Evolutionary conservation across 176 grass and related monocot genomes (phyloP).

Genomic region (Oryza rufipogon): DNA sequence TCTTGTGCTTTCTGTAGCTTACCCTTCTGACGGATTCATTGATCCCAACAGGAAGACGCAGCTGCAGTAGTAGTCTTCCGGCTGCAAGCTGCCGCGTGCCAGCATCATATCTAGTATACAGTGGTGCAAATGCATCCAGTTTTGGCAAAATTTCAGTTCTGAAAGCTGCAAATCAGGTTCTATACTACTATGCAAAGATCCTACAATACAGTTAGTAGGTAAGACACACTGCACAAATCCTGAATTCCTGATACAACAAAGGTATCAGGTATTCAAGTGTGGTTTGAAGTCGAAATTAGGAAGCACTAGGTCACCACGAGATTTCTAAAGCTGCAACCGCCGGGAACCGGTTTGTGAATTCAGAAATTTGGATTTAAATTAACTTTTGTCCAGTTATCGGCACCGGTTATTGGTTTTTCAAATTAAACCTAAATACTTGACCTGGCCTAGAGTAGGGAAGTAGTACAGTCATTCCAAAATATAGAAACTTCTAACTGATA

Average conservation of each 20-base stretch:
- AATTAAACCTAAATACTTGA: constrained; percentile 3
- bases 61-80: background rate
- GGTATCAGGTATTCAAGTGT: background rate
- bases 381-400: background rate
- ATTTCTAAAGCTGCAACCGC: background rate
- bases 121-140: background rate
- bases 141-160: background rate
- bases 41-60: background rate
- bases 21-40: background rate
- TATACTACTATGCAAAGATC: background rate
- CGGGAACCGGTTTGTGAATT: background rate
- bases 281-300: background rate
- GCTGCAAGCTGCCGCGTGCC: background rate
- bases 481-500: no score
- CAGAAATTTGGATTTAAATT: no score
- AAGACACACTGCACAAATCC: constrained; percentile 19
- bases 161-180: constrained; percentile 7
- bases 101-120: background rate
- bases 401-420: no score
- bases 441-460: background rate
- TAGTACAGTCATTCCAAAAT: no score
- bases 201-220: constrained; percentile 17
- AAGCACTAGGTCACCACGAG: background rate
- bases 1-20: background rate
- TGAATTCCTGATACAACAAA: no score